Conservation (phyloP, 2,329 filamentous ascomycete species). For the Zymoseptoria passerinii region DNA sequence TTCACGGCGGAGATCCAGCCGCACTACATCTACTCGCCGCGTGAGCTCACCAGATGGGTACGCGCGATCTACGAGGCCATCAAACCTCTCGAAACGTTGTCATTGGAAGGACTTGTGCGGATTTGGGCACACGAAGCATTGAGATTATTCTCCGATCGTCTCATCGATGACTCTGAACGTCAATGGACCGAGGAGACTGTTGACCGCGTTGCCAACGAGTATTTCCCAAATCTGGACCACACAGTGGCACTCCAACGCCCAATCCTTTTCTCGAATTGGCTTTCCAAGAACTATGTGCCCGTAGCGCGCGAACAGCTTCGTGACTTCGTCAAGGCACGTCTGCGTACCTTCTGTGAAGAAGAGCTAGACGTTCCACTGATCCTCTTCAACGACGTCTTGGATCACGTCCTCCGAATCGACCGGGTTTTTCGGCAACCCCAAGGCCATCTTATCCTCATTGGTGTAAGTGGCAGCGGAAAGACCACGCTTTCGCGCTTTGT, state of each 20-base stretch:
- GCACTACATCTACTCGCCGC: slow-evolving; percentile 97
- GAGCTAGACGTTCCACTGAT: slow-evolving; percentile 98
- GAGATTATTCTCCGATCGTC: slow-evolving; percentile 91
- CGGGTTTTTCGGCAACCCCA: slow-evolving; percentile 97
- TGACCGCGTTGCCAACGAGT: slow-evolving; percentile 74
- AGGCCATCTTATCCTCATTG: slow-evolving; percentile 95
- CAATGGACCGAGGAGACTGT: slow-evolving; percentile 91
- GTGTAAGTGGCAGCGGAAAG: slow-evolving; percentile 97
- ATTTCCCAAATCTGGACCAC: slow-evolving; percentile 94
- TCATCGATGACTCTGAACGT: slow-evolving; percentile 88
- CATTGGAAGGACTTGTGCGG: slow-evolving; percentile 82
- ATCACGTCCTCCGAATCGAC: slow-evolving; percentile 96
- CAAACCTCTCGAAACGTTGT: slow-evolving; percentile 76
- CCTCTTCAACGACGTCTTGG: slow-evolving; percentile 97
- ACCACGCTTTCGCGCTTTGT: slow-evolving; percentile 96
- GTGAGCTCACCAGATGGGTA: slow-evolving; percentile 96
- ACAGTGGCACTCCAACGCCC: slow-evolving; percentile 80
- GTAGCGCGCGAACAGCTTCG: slow-evolving; percentile 91
- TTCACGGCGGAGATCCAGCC: slow-evolving; percentile 97
- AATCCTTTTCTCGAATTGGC: slow-evolving; percentile 98
- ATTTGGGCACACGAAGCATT: slow-evolving; percentile 98
- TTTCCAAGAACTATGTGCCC: slow-evolving; percentile 96
- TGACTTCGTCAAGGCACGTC: slow-evolving; percentile 92
- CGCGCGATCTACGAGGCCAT: slow-evolving; percentile 97
- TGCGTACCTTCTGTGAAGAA: slow-evolving; percentile 98